These are phyloP conservation scores for Mortierella alpina DNA, from an alignment of 192 early-diverging fungal species.

Conservation along the genomic window DNA sequence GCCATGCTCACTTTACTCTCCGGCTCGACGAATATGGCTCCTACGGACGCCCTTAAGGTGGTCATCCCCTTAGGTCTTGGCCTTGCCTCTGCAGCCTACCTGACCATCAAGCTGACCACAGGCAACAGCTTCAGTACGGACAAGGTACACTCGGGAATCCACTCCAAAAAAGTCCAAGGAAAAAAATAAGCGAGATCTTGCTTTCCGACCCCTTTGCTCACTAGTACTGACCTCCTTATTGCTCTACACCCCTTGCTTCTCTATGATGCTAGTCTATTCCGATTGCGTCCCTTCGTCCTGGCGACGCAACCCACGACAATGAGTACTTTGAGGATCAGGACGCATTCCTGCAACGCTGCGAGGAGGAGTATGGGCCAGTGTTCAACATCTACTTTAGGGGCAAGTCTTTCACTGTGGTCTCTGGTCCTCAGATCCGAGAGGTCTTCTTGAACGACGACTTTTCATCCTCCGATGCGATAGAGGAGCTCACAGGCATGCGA, in stretches of 20 bases:
- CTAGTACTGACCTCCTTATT: not conserved
- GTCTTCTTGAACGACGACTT: slow-evolving; percentile 41
- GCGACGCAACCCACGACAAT: slow-evolving; percentile 30
- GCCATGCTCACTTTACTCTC: slow-evolving; percentile 19
- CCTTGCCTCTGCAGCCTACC: slow-evolving; percentile 34
- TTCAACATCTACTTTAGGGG: slow-evolving; percentile 26
- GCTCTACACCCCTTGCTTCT: not conserved
- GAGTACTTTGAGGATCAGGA: slow-evolving; percentile 37
- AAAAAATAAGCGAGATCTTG: no score
- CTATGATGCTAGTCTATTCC: slow-evolving; percentile 16
- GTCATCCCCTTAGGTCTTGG: slow-evolving; percentile 33
- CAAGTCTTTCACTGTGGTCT: slow-evolving; percentile 25
- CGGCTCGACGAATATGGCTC: not conserved
- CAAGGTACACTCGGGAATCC: slow-evolving; percentile 15
- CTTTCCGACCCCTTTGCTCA: not conserved
- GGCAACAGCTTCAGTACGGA: slow-evolving; percentile 10
- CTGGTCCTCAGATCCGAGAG: slow-evolving; percentile 37
- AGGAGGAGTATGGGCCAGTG: slow-evolving; percentile 16
- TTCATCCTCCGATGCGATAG: slow-evolving; percentile 17
- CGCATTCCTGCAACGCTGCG: slow-evolving; percentile 19
- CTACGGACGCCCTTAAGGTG: slow-evolving; percentile 4
- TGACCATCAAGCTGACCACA: slow-evolving; percentile 15
- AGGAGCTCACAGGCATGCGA: slow-evolving; percentile 29
- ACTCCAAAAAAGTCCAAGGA: not conserved
- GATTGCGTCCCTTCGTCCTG: slow-evolving; percentile 14